Base-by-base conservation (phyloP, 2,329 filamentous ascomycete genomes). In the Colletotrichum tropicicola region DNA sequence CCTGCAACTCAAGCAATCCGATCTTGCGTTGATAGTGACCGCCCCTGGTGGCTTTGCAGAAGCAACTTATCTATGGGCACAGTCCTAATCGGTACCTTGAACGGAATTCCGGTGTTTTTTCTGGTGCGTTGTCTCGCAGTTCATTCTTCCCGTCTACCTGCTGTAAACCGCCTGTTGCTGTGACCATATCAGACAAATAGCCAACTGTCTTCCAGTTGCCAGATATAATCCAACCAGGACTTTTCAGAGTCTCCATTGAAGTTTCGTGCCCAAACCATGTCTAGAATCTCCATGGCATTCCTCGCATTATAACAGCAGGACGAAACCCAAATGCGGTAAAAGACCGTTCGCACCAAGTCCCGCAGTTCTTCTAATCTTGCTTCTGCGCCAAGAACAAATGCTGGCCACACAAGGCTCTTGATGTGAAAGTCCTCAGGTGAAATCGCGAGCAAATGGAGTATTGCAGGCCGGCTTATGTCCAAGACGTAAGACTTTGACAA, bases 351-450 rank as follows among this genome's bases (percentile, higher is more conserved):
- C 4, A 49, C 28, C 45, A 59, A 45, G 8, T 51, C 28, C n/a
- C 19, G 41, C 2, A 64, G 37, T 9, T 64, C 60, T 8, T 5
- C 10, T 3, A 10, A 28, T 32, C 47, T 45, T n/a, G 56, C 39
- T 12, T 64, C 54, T 41, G 60, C 60, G 7, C 60, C 60, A 10
- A 53, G 23, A 4, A 64, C 37, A 17, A 64, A 64, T 3, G 54
- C 55, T 15, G 54, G 60, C 60, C 60, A 64, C 23, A 64, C 54
- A 17, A 64, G 35, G n/a, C 60, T 64, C 25, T 64, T 64, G 8
- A 64, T 57, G 30, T 64, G 60, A 23, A 64, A 53, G 23, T 64
- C 60, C 25, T 52, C n/a, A 2, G 39, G 44, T 9, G 55, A 10
- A 8, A 64, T 47, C 12, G 45, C 43, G 12, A 53, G 23, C 45